Evolutionary conservation across 1,284 basidiomycete species (phyloP).

Genomic region (Chalciporus sp.): DNA sequence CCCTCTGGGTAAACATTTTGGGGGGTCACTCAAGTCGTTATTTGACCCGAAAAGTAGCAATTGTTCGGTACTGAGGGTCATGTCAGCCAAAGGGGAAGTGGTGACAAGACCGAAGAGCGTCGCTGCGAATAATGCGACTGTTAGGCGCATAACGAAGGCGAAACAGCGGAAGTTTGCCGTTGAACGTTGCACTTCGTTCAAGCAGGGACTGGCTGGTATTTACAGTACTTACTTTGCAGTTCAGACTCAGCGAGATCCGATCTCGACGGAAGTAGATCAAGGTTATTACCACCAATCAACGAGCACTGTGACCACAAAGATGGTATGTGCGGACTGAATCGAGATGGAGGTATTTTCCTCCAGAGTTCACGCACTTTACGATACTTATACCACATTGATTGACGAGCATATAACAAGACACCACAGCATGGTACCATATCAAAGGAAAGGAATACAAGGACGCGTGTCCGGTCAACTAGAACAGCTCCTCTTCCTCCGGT

Average conservation of each 20-base stretch:
- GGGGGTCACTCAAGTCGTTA: not conserved
- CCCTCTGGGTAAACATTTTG: constrained; percentile 5
- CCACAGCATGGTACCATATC: not conserved
- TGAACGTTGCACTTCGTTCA: too few species aligned
- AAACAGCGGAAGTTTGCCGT: not conserved
- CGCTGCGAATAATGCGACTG: not conserved
- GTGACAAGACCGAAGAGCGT: constrained; percentile 6
- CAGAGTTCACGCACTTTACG: too few species aligned
- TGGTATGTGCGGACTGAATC: too few species aligned
- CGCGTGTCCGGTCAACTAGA: constrained; percentile 35
- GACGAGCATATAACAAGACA: not conserved
- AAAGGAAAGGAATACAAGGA: not conserved
- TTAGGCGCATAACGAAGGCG: constrained; percentile 13
- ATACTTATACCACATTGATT: too few species aligned
- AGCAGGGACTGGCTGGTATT: too few species aligned
- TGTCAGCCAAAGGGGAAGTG: constrained; percentile 11
- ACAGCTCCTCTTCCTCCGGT: constrained; percentile 73
- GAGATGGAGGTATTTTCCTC: too few species aligned
- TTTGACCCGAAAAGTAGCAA: not conserved
- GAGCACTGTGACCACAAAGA: too few species aligned
- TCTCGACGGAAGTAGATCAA: too few species aligned
- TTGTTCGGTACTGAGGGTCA: constrained; percentile 12
- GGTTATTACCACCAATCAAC: too few species aligned
- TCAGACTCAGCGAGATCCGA: too few species aligned
- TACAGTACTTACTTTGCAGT: too few species aligned